Conservation (phyloP, 2,329 filamentous ascomycete genomes). For the Phoma herbarum region DNA sequence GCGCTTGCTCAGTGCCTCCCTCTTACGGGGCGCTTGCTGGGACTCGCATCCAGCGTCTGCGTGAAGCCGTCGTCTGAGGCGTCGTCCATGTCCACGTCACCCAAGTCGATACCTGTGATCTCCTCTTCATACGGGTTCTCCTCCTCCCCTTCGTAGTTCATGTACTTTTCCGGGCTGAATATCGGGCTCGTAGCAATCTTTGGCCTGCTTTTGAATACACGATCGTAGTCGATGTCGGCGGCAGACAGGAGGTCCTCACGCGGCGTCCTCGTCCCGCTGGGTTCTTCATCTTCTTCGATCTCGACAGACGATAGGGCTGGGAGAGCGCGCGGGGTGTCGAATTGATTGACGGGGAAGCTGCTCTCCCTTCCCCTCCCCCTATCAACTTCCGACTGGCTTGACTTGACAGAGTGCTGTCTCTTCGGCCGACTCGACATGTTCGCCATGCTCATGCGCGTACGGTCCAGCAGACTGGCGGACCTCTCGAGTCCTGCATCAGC, state of each 20-base stretch:
- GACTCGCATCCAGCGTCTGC: slow-evolving; percentile 43
- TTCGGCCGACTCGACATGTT: slow-evolving; percentile 46
- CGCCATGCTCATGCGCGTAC: slow-evolving; percentile 83
- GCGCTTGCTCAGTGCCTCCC: neutral
- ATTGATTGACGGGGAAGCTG: slow-evolving; percentile 64
- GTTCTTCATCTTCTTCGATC: slow-evolving; percentile 29
- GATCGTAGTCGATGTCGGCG: slow-evolving; percentile 77
- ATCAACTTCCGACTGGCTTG: too few species aligned
- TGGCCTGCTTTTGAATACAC: slow-evolving; percentile 85
- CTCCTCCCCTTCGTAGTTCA: slow-evolving; percentile 13
- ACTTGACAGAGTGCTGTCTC: neutral
- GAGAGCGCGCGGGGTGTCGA: slow-evolving; percentile 60
- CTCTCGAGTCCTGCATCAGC: slow-evolving; percentile 15
- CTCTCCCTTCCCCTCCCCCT: slow-evolving; percentile 25
- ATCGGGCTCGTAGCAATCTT: slow-evolving; percentile 80
- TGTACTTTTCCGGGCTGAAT: slow-evolving; percentile 34
- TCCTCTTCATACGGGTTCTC: slow-evolving; percentile 32
- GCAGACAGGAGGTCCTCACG: slow-evolving; percentile 73
- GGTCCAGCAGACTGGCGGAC: slow-evolving; percentile 63
- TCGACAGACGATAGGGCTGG: slow-evolving; percentile 32
- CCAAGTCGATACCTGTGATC: slow-evolving; percentile 44
- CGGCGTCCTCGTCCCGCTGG: slow-evolving; percentile 56
- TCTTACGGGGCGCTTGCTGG: slow-evolving; percentile 29
- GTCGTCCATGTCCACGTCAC: slow-evolving; percentile 42
- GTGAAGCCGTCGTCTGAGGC: slow-evolving; percentile 33